Evolutionary conservation across 495 filamentous ascomycete genomes (phyloP).

Genomic region (Penicillium lagena): DNA sequence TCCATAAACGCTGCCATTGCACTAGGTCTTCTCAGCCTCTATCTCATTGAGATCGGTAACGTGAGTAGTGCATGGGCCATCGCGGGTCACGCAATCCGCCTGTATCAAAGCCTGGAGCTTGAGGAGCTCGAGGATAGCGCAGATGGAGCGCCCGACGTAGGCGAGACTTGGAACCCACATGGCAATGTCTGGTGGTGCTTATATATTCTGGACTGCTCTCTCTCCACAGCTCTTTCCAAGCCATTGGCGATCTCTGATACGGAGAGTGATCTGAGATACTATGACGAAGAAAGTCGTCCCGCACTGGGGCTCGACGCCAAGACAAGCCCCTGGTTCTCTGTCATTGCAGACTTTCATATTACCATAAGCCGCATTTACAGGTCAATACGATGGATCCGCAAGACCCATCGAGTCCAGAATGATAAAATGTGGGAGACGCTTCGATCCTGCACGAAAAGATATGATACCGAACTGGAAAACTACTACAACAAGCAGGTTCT

Average conservation of each 20-base stretch:
- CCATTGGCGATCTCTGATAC: slow-evolving; percentile 12
- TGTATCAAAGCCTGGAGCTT: slow-evolving; percentile 10
- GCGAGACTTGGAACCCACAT: background rate
- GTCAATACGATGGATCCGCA: slow-evolving; percentile 7
- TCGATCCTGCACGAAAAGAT: background rate
- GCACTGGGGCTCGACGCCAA: background rate
- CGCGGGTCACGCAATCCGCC: slow-evolving; percentile 9
- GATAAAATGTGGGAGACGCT: slow-evolving; percentile 2
- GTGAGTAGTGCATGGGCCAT: slow-evolving; percentile 12
- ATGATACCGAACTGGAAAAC: slow-evolving; percentile 6
- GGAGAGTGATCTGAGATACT: slow-evolving; percentile 4
- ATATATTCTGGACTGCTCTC: slow-evolving; percentile 12
- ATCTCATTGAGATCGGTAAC: slow-evolving; percentile 7
- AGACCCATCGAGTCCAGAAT: background rate
- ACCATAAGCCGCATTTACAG: slow-evolving; percentile 7
- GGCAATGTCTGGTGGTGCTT: slow-evolving; percentile 14
- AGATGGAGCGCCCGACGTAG: too few species aligned
- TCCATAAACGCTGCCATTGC: slow-evolving; percentile 6
- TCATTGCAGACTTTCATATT: slow-evolving; percentile 4
- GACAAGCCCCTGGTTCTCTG: slow-evolving; percentile 6
- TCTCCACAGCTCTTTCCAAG: slow-evolving; percentile 8
- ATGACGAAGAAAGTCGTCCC: background rate
- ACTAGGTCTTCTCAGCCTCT: slow-evolving; percentile 7
- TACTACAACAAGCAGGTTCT: slow-evolving; percentile 6
- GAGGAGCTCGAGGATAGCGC: background rate